Conservation (phyloP, 345 rosid species). For the Euphorbia pulcherrima region DNA sequence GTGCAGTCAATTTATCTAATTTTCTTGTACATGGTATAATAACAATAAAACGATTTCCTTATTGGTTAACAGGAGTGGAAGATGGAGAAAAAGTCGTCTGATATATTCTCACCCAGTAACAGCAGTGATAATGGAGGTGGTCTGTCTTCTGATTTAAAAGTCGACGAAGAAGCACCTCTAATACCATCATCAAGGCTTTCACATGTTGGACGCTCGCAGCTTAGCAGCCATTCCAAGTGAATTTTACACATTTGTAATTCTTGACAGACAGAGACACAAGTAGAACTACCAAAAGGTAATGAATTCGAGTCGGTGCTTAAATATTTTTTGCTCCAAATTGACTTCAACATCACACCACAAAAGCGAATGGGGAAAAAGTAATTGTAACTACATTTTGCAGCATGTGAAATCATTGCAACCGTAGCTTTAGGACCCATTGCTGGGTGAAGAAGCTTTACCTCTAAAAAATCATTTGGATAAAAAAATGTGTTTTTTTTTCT, state of each 20-base stretch:
- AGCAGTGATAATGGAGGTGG: conserved; percentile 39
- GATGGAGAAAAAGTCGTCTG: conserved; percentile 90
- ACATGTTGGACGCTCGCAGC: conserved; percentile 77
- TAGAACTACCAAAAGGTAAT: background rate
- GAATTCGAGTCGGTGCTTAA: background rate
- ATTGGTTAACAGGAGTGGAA: conserved; percentile 64
- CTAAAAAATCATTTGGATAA: background rate
- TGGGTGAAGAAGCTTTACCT: conserved; percentile 4
- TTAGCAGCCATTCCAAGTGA: conserved; percentile 48
- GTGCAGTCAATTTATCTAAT: background rate
- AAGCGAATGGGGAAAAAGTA: conserved; percentile 4
- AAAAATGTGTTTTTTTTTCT: background rate
- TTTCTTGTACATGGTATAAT: background rate
- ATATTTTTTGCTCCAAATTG: background rate
- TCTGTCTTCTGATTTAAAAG: conserved; percentile 35
- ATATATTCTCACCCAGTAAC: conserved; percentile 50
- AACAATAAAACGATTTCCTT: background rate
- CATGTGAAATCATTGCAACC: background rate
- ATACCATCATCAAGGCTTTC: conserved; percentile 65
- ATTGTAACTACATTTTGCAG: conserved; percentile 6
- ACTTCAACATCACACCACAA: background rate
- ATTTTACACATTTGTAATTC: background rate
- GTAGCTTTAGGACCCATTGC: conserved; percentile 12
- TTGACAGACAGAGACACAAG: background rate
- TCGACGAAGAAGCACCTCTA: conserved; percentile 83